Base-by-base conservation (phyloP, 1,139 yeast genomes). In the Debaryomycetaceae sp. region DNA sequence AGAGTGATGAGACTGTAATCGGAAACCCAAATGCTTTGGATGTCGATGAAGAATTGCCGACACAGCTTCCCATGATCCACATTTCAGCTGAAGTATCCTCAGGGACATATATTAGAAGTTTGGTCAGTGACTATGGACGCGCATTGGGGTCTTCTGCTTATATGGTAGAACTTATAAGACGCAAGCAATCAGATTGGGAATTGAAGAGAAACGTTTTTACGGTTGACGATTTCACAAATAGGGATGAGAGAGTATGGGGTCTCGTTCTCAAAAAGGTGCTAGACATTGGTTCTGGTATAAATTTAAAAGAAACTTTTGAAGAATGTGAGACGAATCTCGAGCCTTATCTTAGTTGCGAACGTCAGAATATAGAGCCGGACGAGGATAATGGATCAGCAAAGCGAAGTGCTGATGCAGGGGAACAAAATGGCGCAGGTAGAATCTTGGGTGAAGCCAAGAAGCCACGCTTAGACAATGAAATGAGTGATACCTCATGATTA, bases 21-120 rank as follows among this genome's bases (percentile, higher is more conserved):
- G 63, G 60, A 3, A 58, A 60, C 35, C 66, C 74, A 2, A 55
- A 44, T 24, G 39, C 55, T 5, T 49, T 66, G 22, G 57, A 55
- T 9, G 66, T 60, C 3, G 63, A 55, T 5, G 58, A 58, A 33
- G 48, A 48, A 1, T 57, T 63, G 36, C 73, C 72, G 2, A 71
- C 61, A 24, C 60, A 59, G 45, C 62, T 73, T 34, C 97, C 97
- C 1, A 54, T 85, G 45, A 56, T 90, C 35, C 93, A 86, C 55
- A 78, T 93, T 53, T 76, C 77, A 9, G 80, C 95, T 9, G 79
- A 81, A 39, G 99, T 93, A 0, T 87, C 97, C 1, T 89, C 98
- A 0, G 99, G 99, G 1, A 93, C 99, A 0, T 95, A 95, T 57
- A 91, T 95, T 42, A 77, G 99, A 53, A 87, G 97, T 13, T 70